These are phyloP conservation scores for Kurtzmaniella quercitrusa DNA, from an alignment of 1,139 yeast genomes.

Conservation along the genomic window DNA sequence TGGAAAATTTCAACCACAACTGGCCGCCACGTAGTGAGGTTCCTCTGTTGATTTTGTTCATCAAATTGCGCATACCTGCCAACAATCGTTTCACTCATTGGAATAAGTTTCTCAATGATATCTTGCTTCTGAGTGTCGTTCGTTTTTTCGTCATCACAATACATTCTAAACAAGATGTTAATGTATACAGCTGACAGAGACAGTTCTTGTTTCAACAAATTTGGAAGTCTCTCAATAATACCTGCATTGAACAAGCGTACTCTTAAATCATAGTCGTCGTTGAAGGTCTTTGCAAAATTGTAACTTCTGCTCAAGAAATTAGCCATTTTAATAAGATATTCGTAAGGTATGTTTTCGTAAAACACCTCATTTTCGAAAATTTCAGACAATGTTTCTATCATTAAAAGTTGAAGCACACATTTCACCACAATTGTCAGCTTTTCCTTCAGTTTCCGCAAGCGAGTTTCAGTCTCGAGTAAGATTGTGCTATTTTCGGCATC, in stretches of 20 bases:
- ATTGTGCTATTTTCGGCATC: slow-evolving; percentile 10
- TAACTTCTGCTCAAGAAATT: slow-evolving; percentile 64
- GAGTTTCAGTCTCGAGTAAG: slow-evolving; percentile 21
- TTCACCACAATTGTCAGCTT: slow-evolving; percentile 86
- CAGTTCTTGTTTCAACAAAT: slow-evolving; percentile 85
- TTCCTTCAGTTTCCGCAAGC: slow-evolving; percentile 36
- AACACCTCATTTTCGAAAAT: slow-evolving; percentile 68
- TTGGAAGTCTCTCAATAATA: slow-evolving; percentile 88
- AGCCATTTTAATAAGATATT: slow-evolving; percentile 57
- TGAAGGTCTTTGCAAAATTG: slow-evolving; percentile 79
- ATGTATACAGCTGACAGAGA: slow-evolving; percentile 86
- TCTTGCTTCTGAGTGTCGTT: slow-evolving; percentile 28
- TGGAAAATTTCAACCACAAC: slow-evolving; percentile 83
- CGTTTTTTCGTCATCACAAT: slow-evolving; percentile 61
- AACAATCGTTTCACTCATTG: slow-evolving; percentile 68
- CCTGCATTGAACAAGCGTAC: slow-evolving; percentile 89
- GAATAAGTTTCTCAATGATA: slow-evolving; percentile 56
- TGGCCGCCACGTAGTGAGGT: slow-evolving; percentile 84
- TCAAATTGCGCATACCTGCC: slow-evolving; percentile 70
- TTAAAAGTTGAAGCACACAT: slow-evolving; percentile 82
- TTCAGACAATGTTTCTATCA: slow-evolving; percentile 85
- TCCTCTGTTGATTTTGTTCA: slow-evolving; percentile 72
- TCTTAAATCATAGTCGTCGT: slow-evolving; percentile 82
- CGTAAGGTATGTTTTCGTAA: slow-evolving; percentile 65
- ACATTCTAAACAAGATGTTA: slow-evolving; percentile 74